Base-by-base conservation (phyloP, 2,329 filamentous ascomycete species). In the Talaromyces amestolkiae region DNA sequence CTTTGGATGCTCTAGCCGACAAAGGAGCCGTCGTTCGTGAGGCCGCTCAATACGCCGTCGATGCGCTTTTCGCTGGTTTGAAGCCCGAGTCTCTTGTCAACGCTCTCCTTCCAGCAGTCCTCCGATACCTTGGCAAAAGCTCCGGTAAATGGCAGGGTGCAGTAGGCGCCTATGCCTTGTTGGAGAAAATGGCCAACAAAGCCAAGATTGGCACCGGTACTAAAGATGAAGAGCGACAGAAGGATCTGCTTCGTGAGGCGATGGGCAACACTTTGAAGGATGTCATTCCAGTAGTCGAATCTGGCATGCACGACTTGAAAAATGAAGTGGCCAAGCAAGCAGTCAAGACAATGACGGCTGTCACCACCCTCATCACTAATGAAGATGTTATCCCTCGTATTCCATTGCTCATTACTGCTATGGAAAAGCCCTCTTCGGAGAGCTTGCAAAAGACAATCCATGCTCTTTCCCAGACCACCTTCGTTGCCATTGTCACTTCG, bases 141-240 rank as follows among this genome's bases (percentile, higher is more conserved):
- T 91, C 92, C 17, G 93, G 92, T 70, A 99, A 99, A 81, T 99
- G 95, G 95, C 95, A 99, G 81, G 95, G 95, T 67, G 92, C 91
- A 17, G 91, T 97, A 62, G 93, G 91, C 67, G 95, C 92, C 54
- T 90, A 90, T 75, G 88, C 90, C 77, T 79, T 98, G 69, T 82
- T 99, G 66, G 93, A 95, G 76, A 92, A 89, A 79, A 96, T 98
- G 90, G 95, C 95, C 58, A 91, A 96, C 76, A 97, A 96, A 83
- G 91, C 94, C 47, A 91, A 96, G 84, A 88, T 96, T 77, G 89
- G 90, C 64, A 87, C 91, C 68, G 93, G 91, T 66, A 91, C 87
- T 74, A 90, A 91, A 78, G 93, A 97, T 75, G 89, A 95, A 76
- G 92, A 96, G 69, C 83, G 86, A 65, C 88, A 92, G 73, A 96